Base-by-base conservation (phyloP, 1,139 yeast species). In the Scheffersomyces parashehatae region DNA sequence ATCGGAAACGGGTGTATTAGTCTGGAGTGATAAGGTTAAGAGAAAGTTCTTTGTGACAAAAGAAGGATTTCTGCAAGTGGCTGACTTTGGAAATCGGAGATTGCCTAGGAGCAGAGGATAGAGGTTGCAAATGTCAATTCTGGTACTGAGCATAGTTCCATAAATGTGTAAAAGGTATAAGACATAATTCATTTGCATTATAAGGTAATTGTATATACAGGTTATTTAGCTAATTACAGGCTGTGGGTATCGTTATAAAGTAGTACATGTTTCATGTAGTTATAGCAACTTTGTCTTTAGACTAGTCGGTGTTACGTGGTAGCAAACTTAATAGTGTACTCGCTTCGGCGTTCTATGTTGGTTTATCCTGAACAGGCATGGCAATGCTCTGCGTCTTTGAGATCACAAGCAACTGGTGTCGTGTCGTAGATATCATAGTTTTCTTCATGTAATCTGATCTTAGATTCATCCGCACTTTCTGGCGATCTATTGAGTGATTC, bases 51-150 rank as follows among this genome's bases (percentile, higher is more conserved):
- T 86, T 42, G 85, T 83, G 1, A 85, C 95, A 0, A 79, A 80
- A 44, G 97, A 87, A 47, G 97, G 97, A n/a, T 85, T 88, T 60
- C 71, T 82, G 10, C 97, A 90, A 61, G 88, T 91, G 20, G 83
- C 89, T 9, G 96, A 89, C 44, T 91, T 81, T 64, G 95, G 96
- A 1, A 85, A 84, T 55, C 76, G 96, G 51, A 79, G 77, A 44
- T 60, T 75, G 30, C 48, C 50, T 29, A 52, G 55, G 41, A 51
- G 47, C 36, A 44, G 46, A 20, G 38, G 30, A 20, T 20, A 20
- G 26, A 20, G 9, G 3, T 6, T 6, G 26, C 26, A 20, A 20
- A 20, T 7, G 26, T 20, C 7, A 6, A 8, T 20, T 20, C 26
- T 20, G 26, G 26, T 6, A 20, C 26, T 20, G 26, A 20, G 26